These are phyloP conservation scores for Phylloporus scabripes DNA, from an alignment of 768 basidiomycete species.

Conservation along the genomic window DNA sequence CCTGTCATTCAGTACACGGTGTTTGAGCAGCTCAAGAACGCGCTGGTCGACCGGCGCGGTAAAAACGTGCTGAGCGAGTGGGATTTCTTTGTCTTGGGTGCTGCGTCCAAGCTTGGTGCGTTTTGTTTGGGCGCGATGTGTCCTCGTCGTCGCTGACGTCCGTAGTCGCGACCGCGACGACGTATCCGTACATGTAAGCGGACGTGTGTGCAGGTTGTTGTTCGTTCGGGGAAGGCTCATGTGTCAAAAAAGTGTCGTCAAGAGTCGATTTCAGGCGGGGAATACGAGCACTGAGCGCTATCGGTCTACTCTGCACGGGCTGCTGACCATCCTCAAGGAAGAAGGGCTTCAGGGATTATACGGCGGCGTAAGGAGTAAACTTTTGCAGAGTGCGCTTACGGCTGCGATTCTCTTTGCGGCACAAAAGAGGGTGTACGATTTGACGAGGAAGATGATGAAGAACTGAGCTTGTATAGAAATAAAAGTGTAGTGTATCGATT, in stretches of 20 bases:
- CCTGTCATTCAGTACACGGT: conserved; percentile 91
- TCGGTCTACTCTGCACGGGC: conserved; percentile 68
- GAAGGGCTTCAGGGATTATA: conserved; percentile 85
- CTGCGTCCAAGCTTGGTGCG: conserved; percentile 82
- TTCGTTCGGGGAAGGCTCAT: neutral
- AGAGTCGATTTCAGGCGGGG: conserved; percentile 75
- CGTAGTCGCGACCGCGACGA: conserved; percentile 48
- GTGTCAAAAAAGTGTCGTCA: conserved; percentile 53
- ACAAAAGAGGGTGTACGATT: conserved; percentile 75
- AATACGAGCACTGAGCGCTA: conserved; percentile 63
- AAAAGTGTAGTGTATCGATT: neutral
- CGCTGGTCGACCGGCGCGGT: conserved; percentile 60
- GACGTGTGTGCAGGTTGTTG: neutral
- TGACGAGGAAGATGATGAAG: conserved; percentile 48
- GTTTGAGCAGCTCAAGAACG: conserved; percentile 93
- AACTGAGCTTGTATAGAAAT: no score
- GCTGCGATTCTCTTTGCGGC: conserved; percentile 91
- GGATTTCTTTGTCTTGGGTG: conserved; percentile 95
- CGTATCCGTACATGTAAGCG: conserved; percentile 72
- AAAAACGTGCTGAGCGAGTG: conserved; percentile 62
- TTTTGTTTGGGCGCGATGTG: neutral
- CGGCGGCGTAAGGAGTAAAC: conserved; percentile 82
- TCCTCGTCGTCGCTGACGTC: neutral
- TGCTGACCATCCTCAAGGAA: conserved; percentile 69
- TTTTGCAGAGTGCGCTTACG: conserved; percentile 87